Percentiles rank a stretch among this genome's conserved stretches.
Evolutionary conservation across 1,284 basidiomycete species (phyloP).

Genomic region (Ceratobasidium sp.): DNA sequence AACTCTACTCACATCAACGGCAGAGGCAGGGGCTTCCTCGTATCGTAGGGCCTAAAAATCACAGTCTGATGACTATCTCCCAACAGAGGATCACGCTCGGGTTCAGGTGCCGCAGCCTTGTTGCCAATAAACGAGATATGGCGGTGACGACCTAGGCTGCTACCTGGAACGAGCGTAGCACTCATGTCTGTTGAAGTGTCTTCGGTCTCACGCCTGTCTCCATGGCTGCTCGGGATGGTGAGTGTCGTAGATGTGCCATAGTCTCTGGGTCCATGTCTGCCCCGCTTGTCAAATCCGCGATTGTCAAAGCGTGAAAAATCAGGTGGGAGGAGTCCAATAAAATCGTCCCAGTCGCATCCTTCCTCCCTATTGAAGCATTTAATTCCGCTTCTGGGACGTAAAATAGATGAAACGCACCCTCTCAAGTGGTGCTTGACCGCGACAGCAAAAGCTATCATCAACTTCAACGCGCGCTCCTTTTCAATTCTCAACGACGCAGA

Average conservation of each 20-base stretch:
- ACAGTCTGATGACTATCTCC: slow-evolving; percentile 62
- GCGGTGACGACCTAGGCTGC: neutral
- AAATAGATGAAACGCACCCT: slow-evolving; percentile 49
- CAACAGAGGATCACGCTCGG: slow-evolving; percentile 64
- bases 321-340: slow-evolving; percentile 66
- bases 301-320: slow-evolving; percentile 55
- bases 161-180: slow-evolving; percentile 24
- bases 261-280: slow-evolving; percentile 27
- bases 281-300: slow-evolving; percentile 23
- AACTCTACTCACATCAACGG: slow-evolving; percentile 68
- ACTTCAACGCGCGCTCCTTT: slow-evolving; percentile 75
- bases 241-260: neutral
- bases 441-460: slow-evolving; percentile 71
- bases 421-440: slow-evolving; percentile 81
- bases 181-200: slow-evolving; percentile 12
- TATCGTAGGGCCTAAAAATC: slow-evolving; percentile 64
- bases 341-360: slow-evolving; percentile 68
- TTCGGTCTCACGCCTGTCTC: neutral
- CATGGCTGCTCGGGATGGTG: neutral
- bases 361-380: slow-evolving; percentile 49
- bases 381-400: slow-evolving; percentile 49
- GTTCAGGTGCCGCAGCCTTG: slow-evolving; percentile 42
- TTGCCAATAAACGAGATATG: slow-evolving; percentile 14
- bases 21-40: slow-evolving; percentile 67
- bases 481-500: slow-evolving; percentile 65